These are phyloP conservation scores for Chalara sp. DNA, from an alignment of 2,329 filamentous ascomycete species.

Conservation along the genomic window DNA sequence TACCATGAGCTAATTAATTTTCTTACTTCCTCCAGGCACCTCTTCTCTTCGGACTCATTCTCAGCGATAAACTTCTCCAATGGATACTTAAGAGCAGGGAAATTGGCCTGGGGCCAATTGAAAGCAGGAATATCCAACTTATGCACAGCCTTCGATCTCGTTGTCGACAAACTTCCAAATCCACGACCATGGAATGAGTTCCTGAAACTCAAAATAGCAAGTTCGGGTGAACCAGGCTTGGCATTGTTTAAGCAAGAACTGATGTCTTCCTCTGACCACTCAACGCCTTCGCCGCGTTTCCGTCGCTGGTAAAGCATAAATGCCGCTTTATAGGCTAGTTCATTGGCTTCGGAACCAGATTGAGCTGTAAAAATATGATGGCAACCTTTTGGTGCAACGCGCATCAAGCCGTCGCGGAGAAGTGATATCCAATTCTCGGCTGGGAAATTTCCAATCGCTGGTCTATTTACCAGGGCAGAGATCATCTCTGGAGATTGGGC, in stretches of 20 bases:
- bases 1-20: neutral
- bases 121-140: neutral
- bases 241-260: neutral
- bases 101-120: neutral
- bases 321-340: neutral
- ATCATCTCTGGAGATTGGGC: neutral
- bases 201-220: neutral
- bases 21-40: neutral
- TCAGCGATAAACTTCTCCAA: neutral
- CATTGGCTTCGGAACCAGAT: neutral
- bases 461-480: neutral
- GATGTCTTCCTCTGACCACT: neutral
- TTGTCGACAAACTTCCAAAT: neutral
- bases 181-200: neutral
- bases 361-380: neutral
- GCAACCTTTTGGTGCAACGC: neutral
- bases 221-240: neutral
- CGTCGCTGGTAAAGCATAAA: neutral
- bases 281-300: neutral
- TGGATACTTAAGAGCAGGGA: neutral
- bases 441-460: neutral
- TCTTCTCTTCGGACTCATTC: neutral
- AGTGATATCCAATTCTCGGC: neutral
- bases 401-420: neutral
- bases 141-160: neutral